Evolutionary conservation across 2,329 filamentous ascomycete species (phyloP).

Genomic region (Orbilia oligospora): DNA sequence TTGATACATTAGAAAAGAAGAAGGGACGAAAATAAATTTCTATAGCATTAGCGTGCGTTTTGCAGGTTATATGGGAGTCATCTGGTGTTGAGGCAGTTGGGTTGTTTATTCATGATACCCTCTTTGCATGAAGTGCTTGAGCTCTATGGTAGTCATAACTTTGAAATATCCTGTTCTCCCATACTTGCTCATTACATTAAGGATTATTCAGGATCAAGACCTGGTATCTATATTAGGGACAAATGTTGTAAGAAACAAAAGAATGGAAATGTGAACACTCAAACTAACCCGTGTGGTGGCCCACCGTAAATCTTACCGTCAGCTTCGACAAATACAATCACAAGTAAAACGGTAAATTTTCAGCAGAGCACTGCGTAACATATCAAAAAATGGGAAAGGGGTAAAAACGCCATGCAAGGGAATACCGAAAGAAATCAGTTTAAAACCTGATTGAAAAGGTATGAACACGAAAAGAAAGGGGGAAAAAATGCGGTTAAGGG

Average conservation of each 20-base stretch:
- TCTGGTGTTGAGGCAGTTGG: neutral
- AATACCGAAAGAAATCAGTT: no score
- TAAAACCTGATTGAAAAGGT: constrained; percentile 18
- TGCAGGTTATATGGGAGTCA: neutral
- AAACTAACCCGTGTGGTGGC: neutral
- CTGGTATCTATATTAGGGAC: neutral
- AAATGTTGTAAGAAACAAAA: neutral
- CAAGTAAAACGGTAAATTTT: constrained; percentile 4
- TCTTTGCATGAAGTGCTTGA: neutral
- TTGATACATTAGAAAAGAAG: constrained; percentile 39
- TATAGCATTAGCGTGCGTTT: neutral
- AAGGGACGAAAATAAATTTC: constrained; percentile 1
- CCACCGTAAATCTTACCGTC: neutral
- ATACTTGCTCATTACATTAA: neutral
- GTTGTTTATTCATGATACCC: constrained; percentile 18
- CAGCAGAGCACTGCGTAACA: constrained; percentile 2
- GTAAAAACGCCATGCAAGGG: no score
- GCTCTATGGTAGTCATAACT: neutral
- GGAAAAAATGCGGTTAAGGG: neutral
- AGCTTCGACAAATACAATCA: neutral
- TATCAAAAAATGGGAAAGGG: constrained; percentile 2
- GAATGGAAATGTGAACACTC: neutral
- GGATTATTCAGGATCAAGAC: constrained; percentile 2
- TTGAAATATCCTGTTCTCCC: neutral
- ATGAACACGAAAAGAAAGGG: constrained; percentile 37